These are phyloP conservation scores for Exophiala bonariae DNA, from an alignment of 2,329 filamentous ascomycete species.

Conservation along the genomic window DNA sequence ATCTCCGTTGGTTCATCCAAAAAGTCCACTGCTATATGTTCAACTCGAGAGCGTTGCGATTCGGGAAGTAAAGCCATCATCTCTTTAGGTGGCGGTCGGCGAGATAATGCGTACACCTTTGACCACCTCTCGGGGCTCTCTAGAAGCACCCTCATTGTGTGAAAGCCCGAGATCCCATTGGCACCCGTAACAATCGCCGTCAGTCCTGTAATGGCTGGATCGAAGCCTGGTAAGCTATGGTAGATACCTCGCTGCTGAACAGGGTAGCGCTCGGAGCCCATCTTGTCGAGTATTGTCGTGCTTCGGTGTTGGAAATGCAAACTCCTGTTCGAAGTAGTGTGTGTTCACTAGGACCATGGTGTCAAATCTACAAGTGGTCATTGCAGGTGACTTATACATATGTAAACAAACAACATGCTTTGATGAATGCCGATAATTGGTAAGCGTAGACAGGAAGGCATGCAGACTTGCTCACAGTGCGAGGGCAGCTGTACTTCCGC, in stretches of 20 bases:
- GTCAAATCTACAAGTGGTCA: not conserved
- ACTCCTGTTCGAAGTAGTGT: constrained; percentile 4
- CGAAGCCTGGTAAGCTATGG: constrained; percentile 48
- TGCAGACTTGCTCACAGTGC: too few species aligned
- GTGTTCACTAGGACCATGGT: not conserved
- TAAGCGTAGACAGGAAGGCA: constrained; percentile 1
- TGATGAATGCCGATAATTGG: not conserved
- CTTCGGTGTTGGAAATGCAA: constrained; percentile 26
- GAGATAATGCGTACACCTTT: constrained; percentile 51
- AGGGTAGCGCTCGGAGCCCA: constrained; percentile 21
- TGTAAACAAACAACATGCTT: not conserved
- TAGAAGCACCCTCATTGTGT: constrained; percentile 50
- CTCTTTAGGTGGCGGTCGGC: constrained; percentile 40
- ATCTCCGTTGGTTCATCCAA: constrained; percentile 30
- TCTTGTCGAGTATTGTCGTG: not conserved
- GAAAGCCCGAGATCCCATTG: constrained; percentile 35
- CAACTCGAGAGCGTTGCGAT: constrained; percentile 36
- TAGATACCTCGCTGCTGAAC: constrained; percentile 43
- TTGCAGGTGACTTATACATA: constrained; percentile 3
- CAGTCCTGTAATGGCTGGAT: constrained; percentile 41
- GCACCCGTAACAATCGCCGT: constrained; percentile 52
- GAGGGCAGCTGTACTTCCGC: not conserved
- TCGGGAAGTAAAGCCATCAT: constrained; percentile 33
- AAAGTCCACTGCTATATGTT: constrained; percentile 42
- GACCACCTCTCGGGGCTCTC: constrained; percentile 46